Percentiles rank a stretch among this genome's conserved stretches.
Evolutionary conservation across 257 asterid species (phyloP).

Genomic region (Petrea volubilis): DNA sequence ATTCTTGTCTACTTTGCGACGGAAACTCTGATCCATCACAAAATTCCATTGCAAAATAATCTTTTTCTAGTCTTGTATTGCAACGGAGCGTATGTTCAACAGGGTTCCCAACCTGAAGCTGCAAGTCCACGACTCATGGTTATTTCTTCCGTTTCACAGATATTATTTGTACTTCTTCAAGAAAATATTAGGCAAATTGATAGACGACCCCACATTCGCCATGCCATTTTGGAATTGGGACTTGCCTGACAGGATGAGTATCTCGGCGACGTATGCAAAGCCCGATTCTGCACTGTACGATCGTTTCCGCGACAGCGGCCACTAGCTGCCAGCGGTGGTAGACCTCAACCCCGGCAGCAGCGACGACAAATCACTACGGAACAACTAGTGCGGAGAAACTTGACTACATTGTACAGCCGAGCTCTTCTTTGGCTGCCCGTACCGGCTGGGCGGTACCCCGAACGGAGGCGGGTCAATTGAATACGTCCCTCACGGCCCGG

Average conservation of each 20-base stretch:
- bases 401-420: conserved; percentile 66
- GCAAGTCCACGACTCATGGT: conserved; percentile 81
- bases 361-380: conserved; percentile 20
- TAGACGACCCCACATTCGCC: conserved; percentile 66
- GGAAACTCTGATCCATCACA: no score
- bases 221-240: conserved; percentile 93
- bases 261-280: conserved; percentile 53
- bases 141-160: conserved; percentile 73
- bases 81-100: conserved; percentile 79
- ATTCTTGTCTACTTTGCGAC: no score
- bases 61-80: no score
- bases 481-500: conserved; percentile 63
- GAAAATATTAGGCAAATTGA: conserved; percentile 55
- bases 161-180: conserved; percentile 74
- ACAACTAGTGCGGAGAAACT: conserved; percentile 40
- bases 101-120: conserved; percentile 70
- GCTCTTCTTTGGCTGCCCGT: conserved; percentile 66
- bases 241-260: conserved; percentile 57
- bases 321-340: conserved; percentile 62
- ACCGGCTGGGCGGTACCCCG: conserved; percentile 64
- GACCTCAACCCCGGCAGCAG: conserved; percentile 57
- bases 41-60: no score
- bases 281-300: conserved; percentile 56
- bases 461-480: conserved; percentile 74
- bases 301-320: conserved; percentile 50